These are phyloP conservation scores for Simplicillium sp. DNA, from an alignment of 2,329 filamentous ascomycete species.

Conservation along the genomic window DNA sequence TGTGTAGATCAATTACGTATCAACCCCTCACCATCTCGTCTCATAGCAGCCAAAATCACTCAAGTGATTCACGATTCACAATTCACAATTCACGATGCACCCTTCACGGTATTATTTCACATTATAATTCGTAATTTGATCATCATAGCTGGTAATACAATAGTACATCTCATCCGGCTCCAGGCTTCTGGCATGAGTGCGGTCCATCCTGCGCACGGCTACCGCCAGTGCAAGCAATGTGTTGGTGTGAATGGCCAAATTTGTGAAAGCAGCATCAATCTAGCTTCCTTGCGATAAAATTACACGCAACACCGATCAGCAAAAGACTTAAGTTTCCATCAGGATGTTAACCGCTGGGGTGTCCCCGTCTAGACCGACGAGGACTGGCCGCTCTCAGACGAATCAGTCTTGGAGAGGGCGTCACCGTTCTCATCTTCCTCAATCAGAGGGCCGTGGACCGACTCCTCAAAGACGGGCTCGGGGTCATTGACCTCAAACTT, in stretches of 20 bases:
- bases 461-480: constrained; percentile 89
- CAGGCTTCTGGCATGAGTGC: constrained; percentile 30
- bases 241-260: background rate
- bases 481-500: constrained; percentile 90
- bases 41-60: too few relatives aligned
- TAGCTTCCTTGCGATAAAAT: background rate
- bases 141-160: constrained; percentile 8
- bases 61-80: too few relatives aligned
- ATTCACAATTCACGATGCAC: too few relatives aligned
- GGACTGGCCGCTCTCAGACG: constrained; percentile 51
- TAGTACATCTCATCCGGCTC: constrained; percentile 17
- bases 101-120: too few relatives aligned
- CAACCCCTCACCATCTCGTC: too few relatives aligned
- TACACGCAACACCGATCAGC: background rate
- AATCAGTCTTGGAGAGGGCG: constrained; percentile 44
- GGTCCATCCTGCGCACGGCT: constrained; percentile 19
- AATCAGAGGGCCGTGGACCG: constrained; percentile 57
- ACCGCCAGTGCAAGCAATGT: background rate
- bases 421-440: constrained; percentile 44
- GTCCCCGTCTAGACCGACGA: constrained; percentile 9
- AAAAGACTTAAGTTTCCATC: background rate
- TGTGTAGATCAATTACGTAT: too few relatives aligned
- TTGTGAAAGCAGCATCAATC: background rate
- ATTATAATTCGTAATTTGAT: too few relatives aligned
- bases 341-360: background rate